These are phyloP conservation scores for Dipodascus albidus DNA, from an alignment of 805 yeast genomes.

Conservation along the genomic window DNA sequence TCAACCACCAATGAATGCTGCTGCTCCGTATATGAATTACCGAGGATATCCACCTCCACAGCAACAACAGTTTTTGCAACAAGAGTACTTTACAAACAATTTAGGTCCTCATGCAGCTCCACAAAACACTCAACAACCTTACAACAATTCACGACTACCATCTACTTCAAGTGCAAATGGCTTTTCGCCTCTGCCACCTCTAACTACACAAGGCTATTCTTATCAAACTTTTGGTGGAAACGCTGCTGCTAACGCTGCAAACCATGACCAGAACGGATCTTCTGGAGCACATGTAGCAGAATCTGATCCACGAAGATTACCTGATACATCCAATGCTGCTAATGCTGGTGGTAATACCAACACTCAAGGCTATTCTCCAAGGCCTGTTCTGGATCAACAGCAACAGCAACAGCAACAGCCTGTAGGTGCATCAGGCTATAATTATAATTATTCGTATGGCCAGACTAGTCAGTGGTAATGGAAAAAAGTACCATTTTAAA, in stretches of 20 bases:
- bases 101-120: conserved; percentile 3
- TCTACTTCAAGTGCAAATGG: conserved; percentile 1
- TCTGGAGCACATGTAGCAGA: conserved; percentile 6
- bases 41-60: conserved; percentile 1
- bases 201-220: conserved; percentile 8
- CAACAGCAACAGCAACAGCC: not conserved
- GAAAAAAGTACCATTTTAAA: not conserved
- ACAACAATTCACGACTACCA: conserved; percentile 1
- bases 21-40: not conserved
- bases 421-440: not conserved
- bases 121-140: conserved; percentile 5
- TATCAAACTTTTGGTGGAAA: conserved; percentile 5
- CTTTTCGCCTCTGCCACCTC: conserved; percentile 13
- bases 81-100: not conserved
- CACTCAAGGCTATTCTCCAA: not conserved
- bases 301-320: conserved; percentile 15
- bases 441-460: not conserved
- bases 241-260: not conserved
- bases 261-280: conserved; percentile 8
- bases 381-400: not conserved
- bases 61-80: conserved; percentile 2
- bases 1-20: conserved; percentile 2
- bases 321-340: conserved; percentile 7
- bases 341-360: not conserved
- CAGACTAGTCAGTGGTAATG: not conserved